Conservation (phyloP, 768 basidiomycete species). For the Mycena leptocephala region DNA sequence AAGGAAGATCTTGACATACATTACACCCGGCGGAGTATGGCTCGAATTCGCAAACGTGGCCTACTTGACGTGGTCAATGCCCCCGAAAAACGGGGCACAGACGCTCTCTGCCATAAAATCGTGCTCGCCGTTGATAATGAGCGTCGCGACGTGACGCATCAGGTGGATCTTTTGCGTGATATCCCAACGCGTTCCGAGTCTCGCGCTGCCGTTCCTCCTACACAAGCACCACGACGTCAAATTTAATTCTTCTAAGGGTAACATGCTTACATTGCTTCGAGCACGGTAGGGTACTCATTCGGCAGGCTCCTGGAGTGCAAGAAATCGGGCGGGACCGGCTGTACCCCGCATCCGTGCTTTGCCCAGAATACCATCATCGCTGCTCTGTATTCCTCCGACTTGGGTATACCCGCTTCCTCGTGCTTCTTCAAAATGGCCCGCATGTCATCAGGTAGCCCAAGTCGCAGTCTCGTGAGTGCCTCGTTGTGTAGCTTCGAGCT, state of each 20-base stretch:
- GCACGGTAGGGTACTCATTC: slow-evolving; percentile 64
- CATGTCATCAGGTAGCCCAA: slow-evolving; percentile 58
- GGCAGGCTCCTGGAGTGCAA: slow-evolving; percentile 48
- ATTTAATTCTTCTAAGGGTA: not conserved
- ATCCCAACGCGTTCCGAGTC: slow-evolving; percentile 47
- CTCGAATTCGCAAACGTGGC: slow-evolving; percentile 47
- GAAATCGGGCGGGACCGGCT: slow-evolving; percentile 63
- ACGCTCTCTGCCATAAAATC: slow-evolving; percentile 57
- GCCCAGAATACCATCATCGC: slow-evolving; percentile 61
- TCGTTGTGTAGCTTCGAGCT: slow-evolving; percentile 55
- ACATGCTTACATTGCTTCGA: slow-evolving; percentile 60
- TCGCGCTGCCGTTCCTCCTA: slow-evolving; percentile 46
- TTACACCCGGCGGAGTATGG: slow-evolving; percentile 50
- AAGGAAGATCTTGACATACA: too few species aligned
- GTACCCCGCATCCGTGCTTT: slow-evolving; percentile 59
- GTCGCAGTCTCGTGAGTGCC: slow-evolving; percentile 47
- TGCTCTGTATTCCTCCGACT: slow-evolving; percentile 60
- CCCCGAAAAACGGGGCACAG: slow-evolving; percentile 49
- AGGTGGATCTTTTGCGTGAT: slow-evolving; percentile 43
- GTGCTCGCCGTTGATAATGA: slow-evolving; percentile 53
- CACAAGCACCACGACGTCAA: too few species aligned
- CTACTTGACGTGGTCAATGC: too few species aligned
- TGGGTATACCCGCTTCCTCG: slow-evolving; percentile 62
- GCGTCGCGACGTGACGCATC: slow-evolving; percentile 46
- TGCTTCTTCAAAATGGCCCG: slow-evolving; percentile 59